Evolutionary conservation across 2,329 filamentous ascomycete genomes (phyloP).

Genomic region (Scorias spongiosa): DNA sequence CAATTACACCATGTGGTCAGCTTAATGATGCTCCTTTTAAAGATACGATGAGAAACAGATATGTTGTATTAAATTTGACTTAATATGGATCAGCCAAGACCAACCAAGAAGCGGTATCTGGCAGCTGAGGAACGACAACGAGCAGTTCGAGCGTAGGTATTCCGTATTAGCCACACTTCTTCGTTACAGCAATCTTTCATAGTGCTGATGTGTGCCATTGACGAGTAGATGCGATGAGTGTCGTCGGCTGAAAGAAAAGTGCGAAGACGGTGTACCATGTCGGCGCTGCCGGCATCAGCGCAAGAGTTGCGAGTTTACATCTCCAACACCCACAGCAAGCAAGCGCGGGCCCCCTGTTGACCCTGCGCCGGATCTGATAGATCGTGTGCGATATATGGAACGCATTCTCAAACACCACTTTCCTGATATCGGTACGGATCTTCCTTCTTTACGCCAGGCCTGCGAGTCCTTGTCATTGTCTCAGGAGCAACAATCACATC

Average conservation of each 20-base stretch:
- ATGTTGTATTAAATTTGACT: too few relatives aligned
- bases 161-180: too few relatives aligned
- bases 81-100: not conserved
- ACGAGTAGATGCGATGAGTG: not conserved
- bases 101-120: not conserved
- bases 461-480: not conserved
- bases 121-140: not conserved
- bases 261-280: conserved; percentile 7
- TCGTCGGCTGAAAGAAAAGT: conserved; percentile 9
- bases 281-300: conserved; percentile 3
- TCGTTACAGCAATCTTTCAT: too few relatives aligned
- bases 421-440: not conserved
- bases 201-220: too few relatives aligned
- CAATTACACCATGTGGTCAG: too few relatives aligned
- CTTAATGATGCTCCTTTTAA: too few relatives aligned
- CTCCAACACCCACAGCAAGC: not conserved
- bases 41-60: too few relatives aligned
- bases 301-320: conserved; percentile 2
- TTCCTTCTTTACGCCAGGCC: not conserved
- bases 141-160: not conserved
- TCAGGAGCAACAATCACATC: not conserved
- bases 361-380: not conserved
- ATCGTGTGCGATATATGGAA: not conserved
- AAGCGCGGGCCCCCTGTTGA: not conserved
- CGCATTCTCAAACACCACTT: not conserved